These are phyloP conservation scores for Cerrena zonata DNA, from an alignment of 1,284 basidiomycete genomes.

Conservation along the genomic window DNA sequence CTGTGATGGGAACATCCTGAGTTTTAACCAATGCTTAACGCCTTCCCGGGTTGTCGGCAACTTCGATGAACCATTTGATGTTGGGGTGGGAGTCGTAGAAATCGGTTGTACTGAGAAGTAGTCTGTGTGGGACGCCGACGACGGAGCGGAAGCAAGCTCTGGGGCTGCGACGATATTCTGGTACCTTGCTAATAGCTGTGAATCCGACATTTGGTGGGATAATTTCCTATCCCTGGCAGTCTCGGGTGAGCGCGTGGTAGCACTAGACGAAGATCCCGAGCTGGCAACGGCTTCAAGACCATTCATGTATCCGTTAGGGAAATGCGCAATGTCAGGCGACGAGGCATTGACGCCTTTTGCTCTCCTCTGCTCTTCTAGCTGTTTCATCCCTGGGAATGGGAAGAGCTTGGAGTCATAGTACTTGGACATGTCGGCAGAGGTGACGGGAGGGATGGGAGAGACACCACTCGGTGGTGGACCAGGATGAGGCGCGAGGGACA, in stretches of 20 bases:
- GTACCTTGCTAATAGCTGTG: slow-evolving; percentile 51
- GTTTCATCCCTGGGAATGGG: slow-evolving; percentile 81
- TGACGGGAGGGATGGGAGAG: slow-evolving; percentile 66
- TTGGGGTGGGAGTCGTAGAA: slow-evolving; percentile 26
- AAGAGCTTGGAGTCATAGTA: slow-evolving; percentile 79
- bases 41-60: slow-evolving; percentile 68
- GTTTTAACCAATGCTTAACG: slow-evolving; percentile 71
- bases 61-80: slow-evolving; percentile 43
- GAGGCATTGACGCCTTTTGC: slow-evolving; percentile 54
- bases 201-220: slow-evolving; percentile 66
- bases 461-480: slow-evolving; percentile 46
- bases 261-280: slow-evolving; percentile 43
- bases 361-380: slow-evolving; percentile 66
- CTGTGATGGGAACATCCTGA: slow-evolving; percentile 45
- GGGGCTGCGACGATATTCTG: slow-evolving; percentile 32
- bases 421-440: slow-evolving; percentile 50
- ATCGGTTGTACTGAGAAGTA: slow-evolving; percentile 35
- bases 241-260: slow-evolving; percentile 49
- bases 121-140: slow-evolving; percentile 44
- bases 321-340: slow-evolving; percentile 54
- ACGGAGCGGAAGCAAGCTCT: slow-evolving; percentile 38
- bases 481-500: slow-evolving; percentile 50
- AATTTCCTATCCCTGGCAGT: slow-evolving; percentile 51
- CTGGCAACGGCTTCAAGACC: slow-evolving; percentile 39
- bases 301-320: slow-evolving; percentile 18